Base-by-base conservation (phyloP, 2,329 filamentous ascomycete species). In the Sporothrix luriei region DNA sequence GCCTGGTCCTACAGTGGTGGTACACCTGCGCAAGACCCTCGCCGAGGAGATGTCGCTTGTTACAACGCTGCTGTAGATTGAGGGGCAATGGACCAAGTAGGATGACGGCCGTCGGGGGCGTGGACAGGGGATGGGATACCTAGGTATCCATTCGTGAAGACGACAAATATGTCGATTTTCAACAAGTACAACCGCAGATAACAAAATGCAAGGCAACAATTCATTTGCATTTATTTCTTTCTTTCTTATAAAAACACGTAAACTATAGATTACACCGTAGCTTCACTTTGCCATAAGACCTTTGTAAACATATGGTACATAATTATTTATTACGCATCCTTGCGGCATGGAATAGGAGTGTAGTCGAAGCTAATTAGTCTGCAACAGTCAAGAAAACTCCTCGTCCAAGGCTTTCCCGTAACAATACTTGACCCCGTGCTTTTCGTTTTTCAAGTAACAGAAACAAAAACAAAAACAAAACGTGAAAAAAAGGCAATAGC, bases 11-110 rank as follows among this genome's bases (percentile, higher is more conserved):
- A 81, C 78, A 76, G 77, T 54, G 9, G n/a, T n/a, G 38, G n/a
- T 24, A 11, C 24, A 38, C 26, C 24, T 49, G 29, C 40, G 26
- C 19, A 6, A 49, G 48, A 10, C n/a, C 7, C 48, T 49, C 19
- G 7, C 3, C 16, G 43, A 48, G 43, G 43, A 48, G 11, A 13
- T 16, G 16, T 11, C 9, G 19, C 19, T 49, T 9, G 48, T 49
- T 21, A 10, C 4, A 11, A 14, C 77, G 26, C 76, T 76, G 26
- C 76, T 76, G 80, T 81, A 84, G 83, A 84, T 81, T 79, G 84
- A 86, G 84, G 83, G 85, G 80, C 80, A 82, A 84, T 78, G 84
- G 85, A 85, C 83, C 82, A 87, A 89, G 84, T 82, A 70, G 85
- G 86, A 83, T 87, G 86, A 80, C 83, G 84, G 84, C 80, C 83